A percentile compares a stretch with the other conserved stretches of the same genome.
Evolutionary conservation across 2,329 filamentous ascomycete genomes (phyloP).

Genomic region (Sarocladium kiliense): DNA sequence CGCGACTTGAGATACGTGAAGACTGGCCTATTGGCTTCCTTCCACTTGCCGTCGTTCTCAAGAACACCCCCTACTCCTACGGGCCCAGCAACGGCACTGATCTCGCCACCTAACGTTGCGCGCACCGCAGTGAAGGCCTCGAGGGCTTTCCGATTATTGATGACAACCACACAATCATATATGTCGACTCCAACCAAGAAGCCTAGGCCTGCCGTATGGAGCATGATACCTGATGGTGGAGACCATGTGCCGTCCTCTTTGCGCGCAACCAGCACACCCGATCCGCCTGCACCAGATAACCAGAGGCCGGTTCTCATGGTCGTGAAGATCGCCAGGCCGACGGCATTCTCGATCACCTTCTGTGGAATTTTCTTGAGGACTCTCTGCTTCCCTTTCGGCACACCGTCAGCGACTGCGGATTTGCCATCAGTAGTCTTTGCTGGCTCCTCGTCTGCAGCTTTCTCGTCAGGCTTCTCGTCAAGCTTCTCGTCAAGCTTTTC

Average conservation of each 20-base stretch:
- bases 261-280: slow-evolving; percentile 59
- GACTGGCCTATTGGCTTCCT: slow-evolving; percentile 46
- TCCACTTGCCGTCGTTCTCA: slow-evolving; percentile 47
- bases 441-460: slow-evolving; percentile 10
- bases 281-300: slow-evolving; percentile 62
- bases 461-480: too few species aligned
- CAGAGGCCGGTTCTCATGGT: slow-evolving; percentile 63
- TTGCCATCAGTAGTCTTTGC: slow-evolving; percentile 14
- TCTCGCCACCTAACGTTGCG: slow-evolving; percentile 70
- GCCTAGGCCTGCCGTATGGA: slow-evolving; percentile 73
- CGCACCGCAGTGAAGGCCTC: slow-evolving; percentile 70
- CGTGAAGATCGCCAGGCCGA: slow-evolving; percentile 66
- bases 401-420: slow-evolving; percentile 15
- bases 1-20: slow-evolving; percentile 76
- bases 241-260: slow-evolving; percentile 66
- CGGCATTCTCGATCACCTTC: slow-evolving; percentile 58
- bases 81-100: slow-evolving; percentile 66
- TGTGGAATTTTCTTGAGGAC: slow-evolving; percentile 49
- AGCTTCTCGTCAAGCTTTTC: background rate
- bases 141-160: slow-evolving; percentile 71
- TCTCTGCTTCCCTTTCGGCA: slow-evolving; percentile 35
- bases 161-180: slow-evolving; percentile 82
- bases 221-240: slow-evolving; percentile 72
- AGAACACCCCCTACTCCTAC: slow-evolving; percentile 67
- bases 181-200: slow-evolving; percentile 80